These are phyloP conservation scores for Fusarium miscanthi DNA, from an alignment of 2,329 filamentous ascomycete genomes.

Conservation along the genomic window DNA sequence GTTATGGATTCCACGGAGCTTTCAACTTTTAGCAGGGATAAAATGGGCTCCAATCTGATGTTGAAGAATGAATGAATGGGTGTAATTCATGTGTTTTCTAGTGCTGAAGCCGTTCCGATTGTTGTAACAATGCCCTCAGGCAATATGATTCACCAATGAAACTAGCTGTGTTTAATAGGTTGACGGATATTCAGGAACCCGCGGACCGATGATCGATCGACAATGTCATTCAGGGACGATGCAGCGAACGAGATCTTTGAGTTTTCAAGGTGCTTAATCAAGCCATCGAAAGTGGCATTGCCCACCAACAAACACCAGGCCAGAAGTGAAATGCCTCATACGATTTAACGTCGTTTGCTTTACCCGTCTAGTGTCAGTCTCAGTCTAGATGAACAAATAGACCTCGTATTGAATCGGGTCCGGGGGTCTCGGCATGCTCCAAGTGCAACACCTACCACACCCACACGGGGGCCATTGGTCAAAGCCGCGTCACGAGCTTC, in stretches of 20 bases:
- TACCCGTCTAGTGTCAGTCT: conserved; percentile 10
- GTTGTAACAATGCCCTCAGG: not conserved
- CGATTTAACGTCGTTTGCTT: conserved; percentile 4
- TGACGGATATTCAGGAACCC: conserved; percentile 6
- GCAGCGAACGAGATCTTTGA: conserved; percentile 15
- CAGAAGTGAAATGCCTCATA: conserved; percentile 15
- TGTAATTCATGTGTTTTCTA: not conserved
- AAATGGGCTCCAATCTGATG: not conserved
- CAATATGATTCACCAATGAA: not conserved
- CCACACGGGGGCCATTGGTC: conserved; percentile 22
- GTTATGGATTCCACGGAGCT: not conserved
- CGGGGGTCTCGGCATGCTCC: conserved; percentile 34
- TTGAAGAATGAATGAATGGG: not conserved
- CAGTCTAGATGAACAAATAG: not conserved
- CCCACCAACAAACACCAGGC: not conserved
- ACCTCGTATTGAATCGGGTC: conserved; percentile 29
- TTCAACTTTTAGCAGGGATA: not conserved
- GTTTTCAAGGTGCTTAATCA: conserved; percentile 11
- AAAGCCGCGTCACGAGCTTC: conserved; percentile 39
- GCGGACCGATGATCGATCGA: conserved; percentile 9
- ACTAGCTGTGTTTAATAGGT: not conserved
- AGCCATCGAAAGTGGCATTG: conserved; percentile 2
- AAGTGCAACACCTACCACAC: conserved; percentile 34
- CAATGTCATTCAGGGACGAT: conserved; percentile 20
- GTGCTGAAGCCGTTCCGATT: not conserved